A percentile compares a stretch with the other conserved stretches of the same genome.
Conservation (phyloP, 2,329 filamentous ascomycete species). For the Hortaea werneckii region DNA sequence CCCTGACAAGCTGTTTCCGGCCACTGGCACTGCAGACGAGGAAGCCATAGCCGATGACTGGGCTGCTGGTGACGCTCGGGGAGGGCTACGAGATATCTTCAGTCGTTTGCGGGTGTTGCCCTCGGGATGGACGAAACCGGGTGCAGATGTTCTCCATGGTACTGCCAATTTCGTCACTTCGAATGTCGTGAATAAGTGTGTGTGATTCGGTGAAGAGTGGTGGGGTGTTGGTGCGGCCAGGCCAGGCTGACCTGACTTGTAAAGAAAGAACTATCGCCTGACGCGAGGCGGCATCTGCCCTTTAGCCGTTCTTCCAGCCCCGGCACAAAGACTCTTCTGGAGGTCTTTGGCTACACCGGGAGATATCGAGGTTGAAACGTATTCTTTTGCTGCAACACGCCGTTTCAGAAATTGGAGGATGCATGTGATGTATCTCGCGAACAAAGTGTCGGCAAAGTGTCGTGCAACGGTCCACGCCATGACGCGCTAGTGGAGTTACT, state of each 20-base stretch:
- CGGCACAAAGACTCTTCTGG: too few species aligned
- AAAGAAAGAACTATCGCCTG: not conserved
- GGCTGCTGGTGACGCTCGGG: not conserved
- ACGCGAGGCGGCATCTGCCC: not conserved
- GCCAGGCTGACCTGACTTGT: not conserved
- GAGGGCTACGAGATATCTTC: not conserved
- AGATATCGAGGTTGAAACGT: too few species aligned
- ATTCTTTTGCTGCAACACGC: too few species aligned
- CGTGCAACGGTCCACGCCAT: too few species aligned
- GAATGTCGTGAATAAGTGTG: too few species aligned
- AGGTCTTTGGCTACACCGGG: too few species aligned
- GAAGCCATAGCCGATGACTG: not conserved
- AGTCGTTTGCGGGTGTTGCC: slow-evolving; percentile 3
- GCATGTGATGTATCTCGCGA: too few species aligned
- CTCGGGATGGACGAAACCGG: not conserved
- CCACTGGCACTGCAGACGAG: not conserved
- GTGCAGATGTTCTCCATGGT: not conserved
- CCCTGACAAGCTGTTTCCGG: not conserved
- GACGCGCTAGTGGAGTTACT: too few species aligned
- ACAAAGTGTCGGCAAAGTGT: too few species aligned
- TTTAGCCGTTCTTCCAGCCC: not conserved
- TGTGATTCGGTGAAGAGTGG: too few species aligned
- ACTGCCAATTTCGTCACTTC: not conserved
- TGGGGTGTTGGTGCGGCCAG: too few species aligned
- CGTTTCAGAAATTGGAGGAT: too few species aligned